Evolutionary conservation across 805 yeast species (phyloP).

Genomic region (Yarrowia osloensis): DNA sequence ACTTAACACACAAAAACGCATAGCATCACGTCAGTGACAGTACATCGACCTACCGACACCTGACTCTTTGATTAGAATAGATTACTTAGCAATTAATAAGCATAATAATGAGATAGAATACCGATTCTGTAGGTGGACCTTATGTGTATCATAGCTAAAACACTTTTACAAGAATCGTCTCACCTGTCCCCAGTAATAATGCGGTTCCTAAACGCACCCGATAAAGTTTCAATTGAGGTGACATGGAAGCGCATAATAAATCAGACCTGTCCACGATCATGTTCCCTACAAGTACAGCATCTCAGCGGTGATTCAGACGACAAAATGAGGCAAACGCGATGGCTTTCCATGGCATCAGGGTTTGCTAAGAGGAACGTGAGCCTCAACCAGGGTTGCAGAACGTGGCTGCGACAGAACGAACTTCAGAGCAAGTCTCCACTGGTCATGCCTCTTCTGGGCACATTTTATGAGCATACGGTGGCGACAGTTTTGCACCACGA

Average conservation of each 20-base stretch:
- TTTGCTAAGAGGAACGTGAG: neutral
- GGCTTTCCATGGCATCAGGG: neutral
- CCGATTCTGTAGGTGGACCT: neutral
- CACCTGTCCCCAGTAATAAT: no score
- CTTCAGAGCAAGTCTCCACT: constrained; percentile 9
- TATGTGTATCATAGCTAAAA: neutral
- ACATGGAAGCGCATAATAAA: neutral
- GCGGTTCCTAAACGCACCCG: no score
- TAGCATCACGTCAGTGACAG: constrained; percentile 2
- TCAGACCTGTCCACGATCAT: neutral
- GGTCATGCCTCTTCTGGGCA: constrained; percentile 15
- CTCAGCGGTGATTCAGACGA: neutral
- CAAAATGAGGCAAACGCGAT: constrained; percentile 1
- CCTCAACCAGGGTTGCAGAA: neutral
- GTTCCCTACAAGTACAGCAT: neutral
- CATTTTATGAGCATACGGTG: constrained; percentile 24
- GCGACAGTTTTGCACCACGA: constrained; percentile 13
- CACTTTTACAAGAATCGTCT: no score
- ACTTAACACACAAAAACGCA: constrained; percentile 4
- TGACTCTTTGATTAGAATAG: constrained; percentile 13
- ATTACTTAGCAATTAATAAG: constrained; percentile 8
- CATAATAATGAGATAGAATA: constrained; percentile 1
- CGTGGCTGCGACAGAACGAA: constrained; percentile 8
- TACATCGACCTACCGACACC: neutral
- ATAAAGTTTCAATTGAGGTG: neutral